Base-by-base conservation (phyloP, 2,329 filamentous ascomycete species). In the Cyphellophora attinorum region DNA sequence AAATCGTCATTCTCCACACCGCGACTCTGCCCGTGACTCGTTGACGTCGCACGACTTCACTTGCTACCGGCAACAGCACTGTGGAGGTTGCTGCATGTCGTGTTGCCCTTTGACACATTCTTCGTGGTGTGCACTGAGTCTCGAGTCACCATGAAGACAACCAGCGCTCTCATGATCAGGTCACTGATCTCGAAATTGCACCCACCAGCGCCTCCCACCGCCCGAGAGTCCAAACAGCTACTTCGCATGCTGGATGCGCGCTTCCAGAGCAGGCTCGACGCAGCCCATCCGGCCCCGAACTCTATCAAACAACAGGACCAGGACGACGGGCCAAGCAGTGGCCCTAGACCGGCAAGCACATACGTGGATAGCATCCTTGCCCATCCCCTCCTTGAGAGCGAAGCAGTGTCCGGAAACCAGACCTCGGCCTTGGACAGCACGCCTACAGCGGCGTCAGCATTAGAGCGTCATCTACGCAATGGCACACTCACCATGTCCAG, bases 251-350 rank as follows among this genome's bases (percentile, higher is more conserved):
- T 81, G 42, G 79, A 74, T 14, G 67, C 65, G 25, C 79, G 75
- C 10, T 81, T 81, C 53, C 67, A 74, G 45, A 62, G 67, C 32
- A 74, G 79, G 39, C 66, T 81, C 27, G 75, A 81, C 47, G 64
- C 60, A 34, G 67, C 71, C 39, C 69, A 79, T 56, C 69, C 67
- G n/a, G 49, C 53, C 19, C 44, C 48, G n/a, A 40, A 43, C 27
- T n/a, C n/a, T n/a, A n/a, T n/a, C n/a, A n/a, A n/a, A n/a, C 36
- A 38, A 10, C 19, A 46, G 32, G 40, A 44, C 11, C 34, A 44
- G n/a, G 41, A 48, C 31, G 37, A 41, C 17, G 19, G 19, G 29
- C 30, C 44, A 35, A 30, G 37, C 28, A 40, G 40, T 10, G 35
- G 35, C 35, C 42, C 43, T 12, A 39, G 42, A 3, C 39, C n/a